Evolutionary conservation across 176 grass and related monocot species (phyloP).

Genomic region (Zoysia japonica): DNA sequence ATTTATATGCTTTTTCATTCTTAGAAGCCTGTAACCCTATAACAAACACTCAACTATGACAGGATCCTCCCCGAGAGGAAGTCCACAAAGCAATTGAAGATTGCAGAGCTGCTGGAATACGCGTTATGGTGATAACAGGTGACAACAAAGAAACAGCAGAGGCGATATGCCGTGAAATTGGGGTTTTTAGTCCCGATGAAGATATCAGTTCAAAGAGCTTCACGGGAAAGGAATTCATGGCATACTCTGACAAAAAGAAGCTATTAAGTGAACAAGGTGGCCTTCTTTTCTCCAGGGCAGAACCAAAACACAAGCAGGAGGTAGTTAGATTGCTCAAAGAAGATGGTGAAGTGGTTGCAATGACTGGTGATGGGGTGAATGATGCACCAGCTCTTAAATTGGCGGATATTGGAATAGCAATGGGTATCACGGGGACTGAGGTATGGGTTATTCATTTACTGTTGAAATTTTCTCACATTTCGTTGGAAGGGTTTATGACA

Average conservation of each 20-base stretch:
- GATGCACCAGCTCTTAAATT: conserved; percentile 96
- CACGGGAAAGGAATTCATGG: conserved; percentile 92
- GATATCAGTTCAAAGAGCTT: conserved; percentile 75
- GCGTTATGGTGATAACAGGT: conserved; percentile 96
- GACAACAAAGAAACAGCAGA: conserved; percentile 99
- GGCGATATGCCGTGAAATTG: conserved; percentile 91
- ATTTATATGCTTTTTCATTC: background rate
- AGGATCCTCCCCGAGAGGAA: conserved; percentile 97
- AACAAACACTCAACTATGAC: conserved; percentile 7
- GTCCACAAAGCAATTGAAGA: conserved; percentile 95
- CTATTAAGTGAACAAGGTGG: conserved; percentile 65
- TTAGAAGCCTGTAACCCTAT: conserved; percentile 8
- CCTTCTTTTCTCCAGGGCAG: conserved; percentile 91
- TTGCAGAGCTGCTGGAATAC: conserved; percentile 93
- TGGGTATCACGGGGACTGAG: conserved; percentile 98
- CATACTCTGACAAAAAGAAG: conserved; percentile 62
- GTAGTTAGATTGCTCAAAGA: conserved; percentile 95
- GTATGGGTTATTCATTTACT: conserved; percentile 41
- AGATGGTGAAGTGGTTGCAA: conserved; percentile 94
- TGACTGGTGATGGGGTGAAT: conserved; percentile 99
- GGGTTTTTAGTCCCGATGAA: conserved; percentile 62
- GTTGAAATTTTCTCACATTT: conserved; percentile 1
- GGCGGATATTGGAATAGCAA: conserved; percentile 95
- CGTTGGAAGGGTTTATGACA: background rate
- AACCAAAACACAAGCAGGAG: conserved; percentile 97